Percentiles rank a stretch among this genome's conserved stretches.
Conservation (phyloP, 768 basidiomycete species). For the Lactarius quietus region DNA sequence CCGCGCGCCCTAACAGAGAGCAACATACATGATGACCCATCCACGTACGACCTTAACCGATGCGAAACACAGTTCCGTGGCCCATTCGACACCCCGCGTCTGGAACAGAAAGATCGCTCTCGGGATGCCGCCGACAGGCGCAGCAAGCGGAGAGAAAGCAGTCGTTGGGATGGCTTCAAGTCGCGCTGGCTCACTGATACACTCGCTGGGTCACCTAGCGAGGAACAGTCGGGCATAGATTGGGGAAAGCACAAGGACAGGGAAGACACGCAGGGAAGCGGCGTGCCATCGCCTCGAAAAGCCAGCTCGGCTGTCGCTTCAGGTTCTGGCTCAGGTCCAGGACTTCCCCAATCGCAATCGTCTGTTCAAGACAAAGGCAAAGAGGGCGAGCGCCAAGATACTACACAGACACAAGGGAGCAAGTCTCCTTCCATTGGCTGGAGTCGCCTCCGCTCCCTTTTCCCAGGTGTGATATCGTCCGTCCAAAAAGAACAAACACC, state of each 20-base stretch:
- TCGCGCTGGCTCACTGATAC: slow-evolving; percentile 51
- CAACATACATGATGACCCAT: slow-evolving; percentile 36
- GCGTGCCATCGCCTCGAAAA: background rate
- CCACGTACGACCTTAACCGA: slow-evolving; percentile 33
- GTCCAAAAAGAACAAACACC: slow-evolving; percentile 32
- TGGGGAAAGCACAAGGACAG: slow-evolving; percentile 30
- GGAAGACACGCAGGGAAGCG: background rate
- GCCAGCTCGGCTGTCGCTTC: slow-evolving; percentile 4
- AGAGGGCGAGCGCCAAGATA: slow-evolving; percentile 15
- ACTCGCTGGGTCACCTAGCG: slow-evolving; percentile 40
- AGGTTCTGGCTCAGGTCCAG: slow-evolving; percentile 3
- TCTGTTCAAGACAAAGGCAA: slow-evolving; percentile 12
- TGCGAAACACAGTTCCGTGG: slow-evolving; percentile 55
- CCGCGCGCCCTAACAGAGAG: slow-evolving; percentile 17
- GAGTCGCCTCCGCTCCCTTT: slow-evolving; percentile 60
- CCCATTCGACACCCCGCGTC: slow-evolving; percentile 48
- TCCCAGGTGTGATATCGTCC: slow-evolving; percentile 51
- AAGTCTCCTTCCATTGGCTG: slow-evolving; percentile 44
- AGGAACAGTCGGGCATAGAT: slow-evolving; percentile 42
- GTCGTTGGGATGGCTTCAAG: slow-evolving; percentile 43
- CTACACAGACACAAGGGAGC: slow-evolving; percentile 26
- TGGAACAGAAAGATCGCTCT: slow-evolving; percentile 37
- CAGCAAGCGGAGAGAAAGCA: slow-evolving; percentile 48
- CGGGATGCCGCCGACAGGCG: slow-evolving; percentile 47
- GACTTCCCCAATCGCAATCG: slow-evolving; percentile 2